Conservation (phyloP, 495 filamentous ascomycete species). For the Neurospora africana region DNA sequence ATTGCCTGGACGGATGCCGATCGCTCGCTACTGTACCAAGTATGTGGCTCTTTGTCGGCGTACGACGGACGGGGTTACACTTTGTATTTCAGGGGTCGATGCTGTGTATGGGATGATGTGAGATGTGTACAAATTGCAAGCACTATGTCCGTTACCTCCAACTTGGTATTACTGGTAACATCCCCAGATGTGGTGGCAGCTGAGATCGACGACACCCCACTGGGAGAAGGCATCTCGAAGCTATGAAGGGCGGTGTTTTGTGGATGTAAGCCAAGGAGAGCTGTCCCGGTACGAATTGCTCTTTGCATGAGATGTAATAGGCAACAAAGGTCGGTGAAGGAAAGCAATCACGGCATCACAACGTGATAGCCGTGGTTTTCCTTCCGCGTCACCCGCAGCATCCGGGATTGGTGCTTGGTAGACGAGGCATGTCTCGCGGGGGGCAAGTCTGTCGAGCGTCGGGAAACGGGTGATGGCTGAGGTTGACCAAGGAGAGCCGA, state of each 20-base stretch:
- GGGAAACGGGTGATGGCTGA: neutral
- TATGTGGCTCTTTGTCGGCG: neutral
- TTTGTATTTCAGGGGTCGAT: neutral
- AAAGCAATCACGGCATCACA: slow-evolving; percentile 1
- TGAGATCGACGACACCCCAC: neutral
- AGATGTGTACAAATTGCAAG: neutral
- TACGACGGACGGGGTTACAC: neutral
- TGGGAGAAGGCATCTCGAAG: neutral
- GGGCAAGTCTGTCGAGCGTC: neutral
- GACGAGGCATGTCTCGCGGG: neutral
- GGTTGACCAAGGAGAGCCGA: neutral
- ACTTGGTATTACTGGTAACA: neutral
- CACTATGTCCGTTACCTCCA: neutral
- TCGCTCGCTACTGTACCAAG: neutral
- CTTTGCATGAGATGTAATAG: slow-evolving; percentile 2
- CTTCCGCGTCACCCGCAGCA: neutral
- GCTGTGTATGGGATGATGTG: neutral
- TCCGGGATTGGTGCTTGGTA: neutral
- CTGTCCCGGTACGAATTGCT: neutral
- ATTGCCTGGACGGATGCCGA: neutral
- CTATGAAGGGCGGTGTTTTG: slow-evolving; percentile 1
- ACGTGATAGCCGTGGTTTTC: neutral
- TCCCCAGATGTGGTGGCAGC: neutral
- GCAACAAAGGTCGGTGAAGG: slow-evolving; percentile 14
- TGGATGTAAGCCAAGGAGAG: neutral